A percentile compares a stretch with the other conserved stretches of the same genome.
phyloP scores from a whole-genome alignment of 2,329 filamentous ascomycete genomes.

The Aspergillus amoenus region DNA sequence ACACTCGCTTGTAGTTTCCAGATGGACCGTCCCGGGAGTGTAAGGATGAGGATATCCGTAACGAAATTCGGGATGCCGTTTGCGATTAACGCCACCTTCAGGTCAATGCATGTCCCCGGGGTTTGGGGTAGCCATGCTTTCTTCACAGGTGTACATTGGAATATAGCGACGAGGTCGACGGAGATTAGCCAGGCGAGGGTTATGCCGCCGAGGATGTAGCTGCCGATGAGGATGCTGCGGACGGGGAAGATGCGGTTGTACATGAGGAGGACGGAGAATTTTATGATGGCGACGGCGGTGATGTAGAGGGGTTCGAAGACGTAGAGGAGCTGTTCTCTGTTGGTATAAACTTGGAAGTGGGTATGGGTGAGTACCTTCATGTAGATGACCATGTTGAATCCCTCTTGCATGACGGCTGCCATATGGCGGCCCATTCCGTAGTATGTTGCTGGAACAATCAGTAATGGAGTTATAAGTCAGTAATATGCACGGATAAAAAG shows the following conservation, averaged over 20 bases:
- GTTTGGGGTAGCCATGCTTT: background rate
- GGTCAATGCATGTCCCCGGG: background rate
- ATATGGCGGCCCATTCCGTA: background rate
- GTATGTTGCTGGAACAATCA: background rate
- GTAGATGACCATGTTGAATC: background rate
- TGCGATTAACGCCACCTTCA: background rate
- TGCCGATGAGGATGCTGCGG: background rate
- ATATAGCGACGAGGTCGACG: constrained; percentile 7
- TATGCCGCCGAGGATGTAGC: background rate
- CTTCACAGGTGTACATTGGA: background rate
- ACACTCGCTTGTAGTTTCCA: background rate
- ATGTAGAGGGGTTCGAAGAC: constrained; percentile 7
- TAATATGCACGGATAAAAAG: too few species aligned
- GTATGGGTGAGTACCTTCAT: background rate
- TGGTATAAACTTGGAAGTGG: background rate
- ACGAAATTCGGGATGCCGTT: background rate
- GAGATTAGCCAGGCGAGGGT: constrained; percentile 6
- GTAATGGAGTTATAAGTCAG: background rate
- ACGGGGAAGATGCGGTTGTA: constrained; percentile 8
- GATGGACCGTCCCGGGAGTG: background rate
- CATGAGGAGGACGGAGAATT: constrained; percentile 8
- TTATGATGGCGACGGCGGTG: constrained; percentile 1
- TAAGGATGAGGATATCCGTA: background rate
- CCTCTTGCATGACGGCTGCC: background rate
- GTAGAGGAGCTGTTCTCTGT: background rate